Base-by-base conservation (phyloP, 352 stramenopile genomes). In the Phytophthora fragariaefolia region DNA sequence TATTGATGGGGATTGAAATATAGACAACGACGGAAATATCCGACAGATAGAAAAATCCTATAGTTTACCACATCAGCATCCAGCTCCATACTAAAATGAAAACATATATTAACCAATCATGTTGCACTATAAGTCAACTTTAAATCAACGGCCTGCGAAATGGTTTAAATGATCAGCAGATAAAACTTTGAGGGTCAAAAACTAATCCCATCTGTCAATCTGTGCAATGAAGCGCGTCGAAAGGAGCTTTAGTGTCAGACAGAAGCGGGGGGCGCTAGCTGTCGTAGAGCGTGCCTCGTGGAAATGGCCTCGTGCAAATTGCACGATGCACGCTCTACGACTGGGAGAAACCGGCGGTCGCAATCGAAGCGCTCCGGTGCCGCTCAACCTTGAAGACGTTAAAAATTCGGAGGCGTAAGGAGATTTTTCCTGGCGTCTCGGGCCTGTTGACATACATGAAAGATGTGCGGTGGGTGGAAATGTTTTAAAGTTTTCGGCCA, bases 391-490 rank as follows among this genome's bases (percentile, higher is more conserved):
- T 30, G 23, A 58, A 47, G 22, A 23, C 32, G 18, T 20, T 58
- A 12, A 58, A 58, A 48, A 13, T 20, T 36, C 51, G 36, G 32
- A 22, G 51, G n/a, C 32, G 34, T 13, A 32, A 48, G 22, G 51
- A 48, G n/a, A 58, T 15, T n/a, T 58, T 58, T 58, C 51, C 51
- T 46, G 51, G 22, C 34, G 34, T 58, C 34, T 48, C 51, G 22
- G 51, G 36, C 15, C 20, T 48, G 15, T 32, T 47, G 10, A 48
- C 10, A 3, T 58, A 58, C 34, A 58, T 49, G 51, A 58, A 58
- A 15, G 50, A 58, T 20, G 13, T 30, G 2, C 12, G 50, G 18
- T 18, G 32, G 8, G 5, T 45, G 20, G n/a, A 56, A 45, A 20
- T 28, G 9, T 17, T 43, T 20, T 43, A 18, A 7, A 43, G 1